Base-by-base conservation (phyloP, 345 rosid genomes). In the Linum trigynum region DNA sequence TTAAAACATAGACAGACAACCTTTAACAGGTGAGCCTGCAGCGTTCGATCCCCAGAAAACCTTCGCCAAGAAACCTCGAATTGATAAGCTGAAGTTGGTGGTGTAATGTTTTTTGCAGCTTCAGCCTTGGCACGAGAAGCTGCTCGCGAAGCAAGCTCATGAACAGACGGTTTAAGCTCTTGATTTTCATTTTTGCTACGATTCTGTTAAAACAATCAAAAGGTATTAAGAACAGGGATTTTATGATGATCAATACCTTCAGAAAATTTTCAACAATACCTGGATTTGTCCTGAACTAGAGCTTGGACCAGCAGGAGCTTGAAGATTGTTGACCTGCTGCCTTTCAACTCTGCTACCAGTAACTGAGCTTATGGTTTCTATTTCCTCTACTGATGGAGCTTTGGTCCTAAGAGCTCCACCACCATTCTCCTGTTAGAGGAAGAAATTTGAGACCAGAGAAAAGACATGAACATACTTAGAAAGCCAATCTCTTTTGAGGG, bases 101-200 rank as follows among this genome's bases (percentile, higher is more conserved):
- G 75, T 50, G 50, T 74, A 55, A 88, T 81, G 69, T 81, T 81
- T 72, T 82, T 84, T 15, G 95, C 91, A 68, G 87, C 88, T 71
- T 90, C 96, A 48, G 80, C 74, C 83, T 76, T 61, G 63, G 95
- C 92, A 69, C 78, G 82, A 67, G 86, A 83, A 39, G 97, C 87
- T 71, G 96, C 99, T 60, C 74, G 87, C 71, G 85, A 72, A 59
- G 99, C 99, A 73, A 90, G 92, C 71, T 88, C 97, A 70, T 84
- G 85, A 17, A 94, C 86, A 5, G 89, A 85, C 66, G 81, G 65
- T 67, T 82, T 80, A 65, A 86, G 77, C 55, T 81, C 82, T 37
- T 66, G 74, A 77, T 71, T 82, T 74, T 53, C 72, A 42, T 67
- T 43, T 70, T 59, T 74, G 38, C 32, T 67, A 74, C 68, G 75